Percentiles rank a stretch among this genome's conserved stretches.
phyloP scores from a whole-genome alignment of 2,329 filamentous ascomycete genomes.

The Plectosphaerella cucumerina region DNA sequence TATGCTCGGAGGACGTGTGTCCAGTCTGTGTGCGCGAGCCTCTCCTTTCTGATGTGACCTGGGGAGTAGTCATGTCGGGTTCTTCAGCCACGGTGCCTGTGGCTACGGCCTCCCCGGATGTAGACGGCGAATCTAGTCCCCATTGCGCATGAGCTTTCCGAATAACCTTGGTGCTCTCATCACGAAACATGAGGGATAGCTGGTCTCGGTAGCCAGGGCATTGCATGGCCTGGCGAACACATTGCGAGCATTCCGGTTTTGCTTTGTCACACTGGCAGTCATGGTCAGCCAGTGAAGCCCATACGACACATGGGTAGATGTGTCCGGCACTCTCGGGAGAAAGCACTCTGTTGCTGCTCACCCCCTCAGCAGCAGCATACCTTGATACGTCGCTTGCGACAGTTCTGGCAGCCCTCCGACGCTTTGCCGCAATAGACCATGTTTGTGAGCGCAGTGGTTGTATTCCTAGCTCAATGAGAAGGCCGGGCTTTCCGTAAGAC shows the following conservation, averaged over 20 bases:
- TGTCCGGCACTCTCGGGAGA: background rate
- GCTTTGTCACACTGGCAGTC: constrained; percentile 53
- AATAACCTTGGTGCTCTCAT: constrained; percentile 60
- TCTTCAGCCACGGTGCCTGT: too few species aligned
- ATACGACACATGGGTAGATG: background rate
- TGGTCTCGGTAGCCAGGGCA: constrained; percentile 64
- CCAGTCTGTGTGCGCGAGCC: too few species aligned
- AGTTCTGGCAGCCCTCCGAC: constrained; percentile 50
- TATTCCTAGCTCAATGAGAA: too few species aligned
- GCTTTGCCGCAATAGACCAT: constrained; percentile 57
- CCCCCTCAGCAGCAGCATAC: constrained; percentile 26
- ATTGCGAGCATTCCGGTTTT: constrained; percentile 58
- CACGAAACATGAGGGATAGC: constrained; percentile 61
- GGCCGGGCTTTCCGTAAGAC: too few species aligned
- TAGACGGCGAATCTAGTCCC: constrained; percentile 19
- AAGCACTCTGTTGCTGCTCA: background rate
- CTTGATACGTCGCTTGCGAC: constrained; percentile 51
- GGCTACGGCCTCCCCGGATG: too few species aligned
- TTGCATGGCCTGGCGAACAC: constrained; percentile 52
- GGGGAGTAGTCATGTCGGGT: too few species aligned
- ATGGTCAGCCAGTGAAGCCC: background rate
- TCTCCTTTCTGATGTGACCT: too few species aligned
- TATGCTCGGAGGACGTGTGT: too few species aligned
- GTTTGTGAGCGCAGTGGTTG: background rate
- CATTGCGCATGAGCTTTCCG: constrained; percentile 52